Evolutionary conservation across 2,329 filamentous ascomycete genomes (phyloP), one percentile per base, ranked within the genome.

Genomic region (Sporothrix mexicana): DNA sequence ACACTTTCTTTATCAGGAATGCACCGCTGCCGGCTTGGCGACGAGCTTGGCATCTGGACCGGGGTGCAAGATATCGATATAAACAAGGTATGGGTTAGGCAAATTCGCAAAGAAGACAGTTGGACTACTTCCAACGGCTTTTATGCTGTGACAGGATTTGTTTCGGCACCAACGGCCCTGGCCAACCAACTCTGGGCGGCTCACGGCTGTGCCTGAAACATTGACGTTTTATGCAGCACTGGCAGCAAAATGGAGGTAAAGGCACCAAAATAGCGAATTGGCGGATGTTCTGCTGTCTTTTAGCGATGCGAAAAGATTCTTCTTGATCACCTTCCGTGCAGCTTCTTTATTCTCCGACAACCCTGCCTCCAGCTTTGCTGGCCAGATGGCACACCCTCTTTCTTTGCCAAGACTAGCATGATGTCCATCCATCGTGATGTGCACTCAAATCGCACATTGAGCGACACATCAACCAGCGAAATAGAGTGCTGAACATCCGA

Each of bases 1-100:
- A 61, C 68, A 47, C 53, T 41, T 5, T 70, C 41, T 61, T 59
- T 23, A 41, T 51, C 23, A 25, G 41, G 51, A 53, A 20, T 9
- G 55, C 15, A 20, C 36, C 41, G n/a, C 20, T 61, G 53, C 68
- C 68, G 53, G 41, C 68, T 70, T 70, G 68, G 68, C 68, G 7
- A 17, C n/a, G 13, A 20, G 41, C 69, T 70, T 71, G 69, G 55
- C 69, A 47, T 36, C 53, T n/a, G 7, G n/a, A 20, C n/a, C 45
- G 55, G 17, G 13, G 43, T 43, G 9, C 13, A 45, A 64, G 10
- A 41, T 6, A 36, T 36, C 30, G 2, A 36, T 36, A 36, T 36
- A 64, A 45, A 64, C 59, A 17, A 45, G 9, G n/a, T 36, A 20
- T 23, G 36, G 36, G n/a, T 64, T 64, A 45, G 36, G 41, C 59